Evolutionary conservation across 768 basidiomycete genomes (phyloP).

Genomic region (Cantharellus cinnabarinus): DNA sequence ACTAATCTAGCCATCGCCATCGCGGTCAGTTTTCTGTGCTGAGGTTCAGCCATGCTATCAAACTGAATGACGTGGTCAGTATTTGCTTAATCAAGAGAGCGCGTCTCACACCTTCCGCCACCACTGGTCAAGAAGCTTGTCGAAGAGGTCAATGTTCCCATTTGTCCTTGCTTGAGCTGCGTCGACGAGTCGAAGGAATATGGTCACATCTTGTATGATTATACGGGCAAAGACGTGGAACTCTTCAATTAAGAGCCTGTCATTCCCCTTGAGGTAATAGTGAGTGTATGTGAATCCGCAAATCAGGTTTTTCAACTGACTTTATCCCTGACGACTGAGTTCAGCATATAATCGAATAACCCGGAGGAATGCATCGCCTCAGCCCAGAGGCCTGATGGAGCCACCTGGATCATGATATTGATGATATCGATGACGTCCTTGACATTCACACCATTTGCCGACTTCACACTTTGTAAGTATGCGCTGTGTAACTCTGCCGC

Average conservation of each 20-base stretch:
- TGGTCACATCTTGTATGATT: slow-evolving; percentile 37
- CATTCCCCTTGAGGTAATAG: slow-evolving; percentile 3
- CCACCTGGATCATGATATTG: slow-evolving; percentile 38
- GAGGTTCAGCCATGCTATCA: slow-evolving; percentile 76
- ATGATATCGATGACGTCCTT: slow-evolving; percentile 42
- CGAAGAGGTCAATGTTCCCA: slow-evolving; percentile 30
- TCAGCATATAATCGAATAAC: slow-evolving; percentile 43
- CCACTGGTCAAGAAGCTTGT: slow-evolving; percentile 57
- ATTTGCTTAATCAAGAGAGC: neutral
- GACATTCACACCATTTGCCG: slow-evolving; percentile 33
- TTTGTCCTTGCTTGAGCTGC: slow-evolving; percentile 31
- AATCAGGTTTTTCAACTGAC: slow-evolving; percentile 19
- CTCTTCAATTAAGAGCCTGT: slow-evolving; percentile 35
- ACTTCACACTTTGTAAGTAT: slow-evolving; percentile 30
- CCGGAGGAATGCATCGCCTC: slow-evolving; percentile 53
- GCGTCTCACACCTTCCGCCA: slow-evolving; percentile 33
- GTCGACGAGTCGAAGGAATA: slow-evolving; percentile 52
- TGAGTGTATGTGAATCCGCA: neutral
- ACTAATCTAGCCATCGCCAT: slow-evolving; percentile 65
- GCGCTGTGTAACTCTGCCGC: slow-evolving; percentile 33
- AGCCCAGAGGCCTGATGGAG: slow-evolving; percentile 48
- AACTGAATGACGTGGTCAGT: slow-evolving; percentile 30
- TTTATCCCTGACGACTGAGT: slow-evolving; percentile 43
- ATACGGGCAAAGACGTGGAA: slow-evolving; percentile 60
- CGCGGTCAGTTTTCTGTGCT: slow-evolving; percentile 63